Evolutionary conservation across 2,329 filamentous ascomycete genomes (phyloP), one percentile per base, ranked within the genome.

Genomic region (Neonectria hederae): DNA sequence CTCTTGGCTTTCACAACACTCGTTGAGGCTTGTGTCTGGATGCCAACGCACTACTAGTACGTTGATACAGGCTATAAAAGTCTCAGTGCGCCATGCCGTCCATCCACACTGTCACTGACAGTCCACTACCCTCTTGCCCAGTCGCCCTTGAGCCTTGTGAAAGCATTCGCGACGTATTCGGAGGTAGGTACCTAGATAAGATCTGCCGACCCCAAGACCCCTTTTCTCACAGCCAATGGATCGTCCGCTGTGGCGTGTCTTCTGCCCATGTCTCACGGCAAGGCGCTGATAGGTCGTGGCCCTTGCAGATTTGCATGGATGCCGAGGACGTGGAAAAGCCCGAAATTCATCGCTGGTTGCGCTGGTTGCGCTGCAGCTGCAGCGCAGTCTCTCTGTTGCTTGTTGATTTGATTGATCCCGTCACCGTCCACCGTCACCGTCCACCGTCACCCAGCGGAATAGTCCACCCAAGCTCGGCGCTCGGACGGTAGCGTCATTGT

Each of bases 301-400:
- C 72, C 72, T 74, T 74, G 72, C 72, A 74, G 72, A 65, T 68
- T 48, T 55, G 52, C 64, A 71, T 74, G 72, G 71, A 70, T 71
- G 54, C 46, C 58, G 43, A 54, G 32, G 28, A 51, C 54, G 59
- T 56, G 42, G 54, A 30, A 30, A 59, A 65, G 62, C 54, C 64
- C 48, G 59, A 63, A 69, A 69, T 57, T 51, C 24, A 62, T 65
- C 21, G 49, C 42, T 54, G 52, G 46, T 24, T 24, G 49, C 45
- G 46, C 56, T 63, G 40, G 48, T 28, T 30, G 35, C 59, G 59
- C 45, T 49, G 60, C 42, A 55, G 48, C 54, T 28, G 28, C 28
- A 28, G 28, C 28, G 28, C 28, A 28, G 28, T 9, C 54, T 56
- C 51, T 59, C 40, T 30, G 26, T 57, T 48, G 30, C 55, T 58